Percentiles rank a stretch among this genome's conserved stretches.
Conservation (phyloP, 2,329 filamentous ascomycete species). For the Aspergillus pseudoglaucus region DNA sequence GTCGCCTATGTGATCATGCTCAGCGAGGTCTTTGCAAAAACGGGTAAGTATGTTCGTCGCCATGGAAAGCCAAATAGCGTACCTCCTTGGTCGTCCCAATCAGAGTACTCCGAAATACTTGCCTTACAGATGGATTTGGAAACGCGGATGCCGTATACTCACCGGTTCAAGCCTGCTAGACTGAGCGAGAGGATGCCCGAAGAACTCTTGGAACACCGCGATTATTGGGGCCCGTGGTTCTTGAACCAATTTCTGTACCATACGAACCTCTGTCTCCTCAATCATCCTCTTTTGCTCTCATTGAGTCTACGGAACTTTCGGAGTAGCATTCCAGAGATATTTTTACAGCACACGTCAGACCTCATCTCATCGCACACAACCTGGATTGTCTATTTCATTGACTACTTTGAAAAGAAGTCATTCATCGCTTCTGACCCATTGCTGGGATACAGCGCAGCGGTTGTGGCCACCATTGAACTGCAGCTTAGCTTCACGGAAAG, state of each 20-base stretch:
- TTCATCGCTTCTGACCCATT: slow-evolving; percentile 45
- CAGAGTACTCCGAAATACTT: slow-evolving; percentile 48
- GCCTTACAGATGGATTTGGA: slow-evolving; percentile 48
- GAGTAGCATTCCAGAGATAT: slow-evolving; percentile 48
- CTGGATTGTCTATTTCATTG: slow-evolving; percentile 50
- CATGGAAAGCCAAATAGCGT: slow-evolving; percentile 39
- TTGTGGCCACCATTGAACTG: slow-evolving; percentile 49
- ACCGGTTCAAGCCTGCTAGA: slow-evolving; percentile 47
- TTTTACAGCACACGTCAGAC: slow-evolving; percentile 49
- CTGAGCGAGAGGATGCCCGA: slow-evolving; percentile 38
- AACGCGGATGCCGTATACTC: slow-evolving; percentile 45
- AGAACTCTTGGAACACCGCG: slow-evolving; percentile 39
- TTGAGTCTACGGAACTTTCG: slow-evolving; percentile 49
- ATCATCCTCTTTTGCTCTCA: slow-evolving; percentile 50
- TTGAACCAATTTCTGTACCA: slow-evolving; percentile 49
- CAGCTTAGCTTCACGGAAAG: slow-evolving; percentile 49
- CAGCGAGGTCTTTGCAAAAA: slow-evolving; percentile 45
- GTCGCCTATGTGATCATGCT: slow-evolving; percentile 42
- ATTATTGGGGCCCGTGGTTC: slow-evolving; percentile 51
- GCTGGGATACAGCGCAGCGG: slow-evolving; percentile 45
- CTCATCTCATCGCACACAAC: slow-evolving; percentile 46
- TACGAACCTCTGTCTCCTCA: slow-evolving; percentile 48
- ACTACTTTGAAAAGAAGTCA: slow-evolving; percentile 40
- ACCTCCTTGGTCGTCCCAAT: slow-evolving; percentile 46
- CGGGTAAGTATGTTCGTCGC: slow-evolving; percentile 42